Base-by-base conservation (phyloP, 148 eudicot genomes). In the Rhododendron henanense region DNA sequence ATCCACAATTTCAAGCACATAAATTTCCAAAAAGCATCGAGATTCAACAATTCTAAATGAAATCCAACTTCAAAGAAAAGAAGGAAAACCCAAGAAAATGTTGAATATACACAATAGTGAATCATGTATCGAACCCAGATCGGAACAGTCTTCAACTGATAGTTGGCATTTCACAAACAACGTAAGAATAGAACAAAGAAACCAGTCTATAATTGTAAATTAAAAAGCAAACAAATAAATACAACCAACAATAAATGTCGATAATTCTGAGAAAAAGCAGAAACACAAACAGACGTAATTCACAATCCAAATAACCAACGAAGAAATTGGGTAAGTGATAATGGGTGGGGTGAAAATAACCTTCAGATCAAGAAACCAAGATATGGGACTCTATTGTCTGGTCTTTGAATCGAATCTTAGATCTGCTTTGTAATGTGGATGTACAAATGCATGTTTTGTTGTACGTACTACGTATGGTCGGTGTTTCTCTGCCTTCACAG, bases 301-400 rank as follows among this genome's bases (percentile, higher is more conserved):
- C 33, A 84, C 35, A 84, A 44, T 37, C n/a, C 28, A 84, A 50
- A 14, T 78, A 35, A 74, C 76, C 81, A 74, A 51, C 80, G 19
- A 73, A 28, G 19, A 47, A 51, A 75, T 13, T 45, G 21, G 8
- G 19, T 13, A 1, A n/a, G 23, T 10, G 69, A 21, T 18, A 55
- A 55, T 55, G 80, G 51, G 55, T 48, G 41, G 35, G 63, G 15
- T 23, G 44, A 51, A 33, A 53, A 28, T 21, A 84, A 39, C 81
- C 81, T 83, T 84, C 53, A 75, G 81, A 84, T 76, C 69, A 76
- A 53, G 51, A 47, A 76, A 19, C 47, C 37, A 48, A 83, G 44
- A 7, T 83, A 23, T 39, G 14, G 81, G 78, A 67, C 23, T 44
- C 41, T 28, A 69, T 25, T 25, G 25, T 15, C 39, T 37, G 81